Percentiles rank a stretch among this genome's conserved stretches.
phyloP scores from a whole-genome alignment of 2,329 filamentous ascomycete species.

The Calonectria naviculata region DNA sequence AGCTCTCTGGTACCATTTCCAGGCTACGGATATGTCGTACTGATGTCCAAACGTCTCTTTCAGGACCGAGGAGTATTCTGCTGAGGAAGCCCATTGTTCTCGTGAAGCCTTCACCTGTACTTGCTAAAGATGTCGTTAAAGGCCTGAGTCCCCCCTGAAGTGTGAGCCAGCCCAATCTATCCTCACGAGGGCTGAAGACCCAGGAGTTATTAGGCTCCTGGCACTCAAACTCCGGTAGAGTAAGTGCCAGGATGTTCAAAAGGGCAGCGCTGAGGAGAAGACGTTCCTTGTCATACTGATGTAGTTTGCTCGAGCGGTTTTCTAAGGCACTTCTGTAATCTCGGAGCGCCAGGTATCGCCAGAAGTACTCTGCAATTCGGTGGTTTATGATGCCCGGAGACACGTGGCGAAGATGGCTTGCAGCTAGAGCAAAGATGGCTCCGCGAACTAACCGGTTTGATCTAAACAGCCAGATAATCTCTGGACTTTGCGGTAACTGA shows the following conservation, averaged over 20 bases:
- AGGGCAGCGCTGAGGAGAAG: slow-evolving; percentile 7
- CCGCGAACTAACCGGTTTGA: slow-evolving; percentile 2
- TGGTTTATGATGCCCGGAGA: slow-evolving; percentile 4
- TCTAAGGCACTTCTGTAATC: slow-evolving; percentile 2
- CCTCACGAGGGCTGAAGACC: not conserved
- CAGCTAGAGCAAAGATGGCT: slow-evolving; percentile 9
- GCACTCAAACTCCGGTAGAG: not conserved
- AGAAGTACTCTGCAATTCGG: slow-evolving; percentile 16
- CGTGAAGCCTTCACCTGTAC: not conserved
- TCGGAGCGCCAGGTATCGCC: slow-evolving; percentile 1
- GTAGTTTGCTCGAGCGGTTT: not conserved
- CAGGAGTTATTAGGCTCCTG: not conserved
- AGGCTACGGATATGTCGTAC: not conserved
- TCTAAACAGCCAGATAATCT: slow-evolving; percentile 7
- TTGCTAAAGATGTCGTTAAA: slow-evolving; percentile 6
- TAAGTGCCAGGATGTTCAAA: slow-evolving; percentile 8
- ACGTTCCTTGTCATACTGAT: not conserved
- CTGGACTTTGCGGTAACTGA: not conserved
- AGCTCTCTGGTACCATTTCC: not conserved
- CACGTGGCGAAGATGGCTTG: slow-evolving; percentile 14
- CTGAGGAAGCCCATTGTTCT: not conserved
- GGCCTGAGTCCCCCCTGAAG: slow-evolving; percentile 11
- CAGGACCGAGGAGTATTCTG: slow-evolving; percentile 1
- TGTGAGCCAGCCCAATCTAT: slow-evolving; percentile 12
- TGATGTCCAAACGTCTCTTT: not conserved